A percentile compares a stretch with the other conserved stretches of the same genome.
Conservation (phyloP, 2,329 filamentous ascomycete genomes). For the Aureobasidium leucospermi region DNA sequence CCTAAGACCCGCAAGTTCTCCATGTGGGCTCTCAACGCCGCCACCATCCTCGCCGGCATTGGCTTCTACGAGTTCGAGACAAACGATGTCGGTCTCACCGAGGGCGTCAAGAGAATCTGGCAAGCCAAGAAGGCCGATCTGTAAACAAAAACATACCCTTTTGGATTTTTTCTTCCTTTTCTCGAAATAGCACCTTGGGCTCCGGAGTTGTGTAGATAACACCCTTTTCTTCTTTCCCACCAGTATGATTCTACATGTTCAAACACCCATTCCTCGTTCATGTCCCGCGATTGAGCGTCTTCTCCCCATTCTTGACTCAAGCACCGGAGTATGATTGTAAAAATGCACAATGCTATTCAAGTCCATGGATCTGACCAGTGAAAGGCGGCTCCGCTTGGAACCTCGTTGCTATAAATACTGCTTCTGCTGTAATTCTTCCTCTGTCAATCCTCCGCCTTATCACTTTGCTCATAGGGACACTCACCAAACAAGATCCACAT, state of each 20-base stretch:
- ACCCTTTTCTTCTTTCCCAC: not conserved
- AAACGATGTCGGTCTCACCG: conserved; percentile 90
- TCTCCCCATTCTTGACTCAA: no score
- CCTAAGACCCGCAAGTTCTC: conserved; percentile 60
- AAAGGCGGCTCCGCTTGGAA: no score
- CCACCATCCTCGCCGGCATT: conserved; percentile 73
- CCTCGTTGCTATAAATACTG: no score
- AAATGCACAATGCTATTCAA: no score
- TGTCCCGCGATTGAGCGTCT: no score
- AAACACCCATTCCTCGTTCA: not conserved
- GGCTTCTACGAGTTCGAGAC: conserved; percentile 99
- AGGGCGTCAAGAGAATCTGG: conserved; percentile 85
- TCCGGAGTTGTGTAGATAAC: conserved; percentile 13
- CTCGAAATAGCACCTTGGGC: conserved; percentile 4
- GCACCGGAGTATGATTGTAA: no score
- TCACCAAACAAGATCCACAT: no score
- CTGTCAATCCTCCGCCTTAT: no score
- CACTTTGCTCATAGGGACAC: no score
- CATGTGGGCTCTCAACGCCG: conserved; percentile 71
- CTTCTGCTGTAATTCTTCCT: no score
- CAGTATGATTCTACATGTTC: not conserved
- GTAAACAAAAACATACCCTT: not conserved
- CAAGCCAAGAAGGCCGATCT: conserved; percentile 50
- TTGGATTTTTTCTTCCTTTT: not conserved
- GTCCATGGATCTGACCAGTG: no score